Conservation (phyloP, 2,329 filamentous ascomycete genomes). For the Fusarium drepaniforme region DNA sequence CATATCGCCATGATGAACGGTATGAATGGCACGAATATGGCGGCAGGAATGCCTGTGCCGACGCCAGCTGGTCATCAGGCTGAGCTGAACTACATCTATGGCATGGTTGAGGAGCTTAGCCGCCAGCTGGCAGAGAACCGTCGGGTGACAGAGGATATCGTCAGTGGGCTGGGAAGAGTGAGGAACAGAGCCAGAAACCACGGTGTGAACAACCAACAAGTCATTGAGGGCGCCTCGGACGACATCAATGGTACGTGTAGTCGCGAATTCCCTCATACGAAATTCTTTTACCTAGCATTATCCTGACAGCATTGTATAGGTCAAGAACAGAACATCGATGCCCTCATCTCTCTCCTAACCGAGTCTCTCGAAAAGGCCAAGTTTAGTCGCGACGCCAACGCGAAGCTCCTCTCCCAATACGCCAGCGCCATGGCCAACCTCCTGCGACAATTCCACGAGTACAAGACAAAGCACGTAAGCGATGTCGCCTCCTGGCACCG, state of each 20-base stretch:
- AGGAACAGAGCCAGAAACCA: conserved; percentile 67
- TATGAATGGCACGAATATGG: conserved; percentile 62
- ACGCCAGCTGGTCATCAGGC: conserved; percentile 77
- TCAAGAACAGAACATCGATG: conserved; percentile 71
- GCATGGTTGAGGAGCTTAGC: conserved; percentile 76
- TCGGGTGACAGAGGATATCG: conserved; percentile 72
- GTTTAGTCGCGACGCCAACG: conserved; percentile 71
- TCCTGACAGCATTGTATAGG: conserved; percentile 51
- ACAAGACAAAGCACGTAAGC: conserved; percentile 72
- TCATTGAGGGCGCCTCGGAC: conserved; percentile 67
- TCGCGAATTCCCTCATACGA: background rate
- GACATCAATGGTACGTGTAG: conserved; percentile 65
- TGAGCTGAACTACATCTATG: conserved; percentile 76
- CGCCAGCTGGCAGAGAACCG: conserved; percentile 72
- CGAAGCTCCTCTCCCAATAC: conserved; percentile 68
- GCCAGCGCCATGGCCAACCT: conserved; percentile 68
- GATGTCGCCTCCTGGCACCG: conserved; percentile 75
- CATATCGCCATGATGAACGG: conserved; percentile 58
- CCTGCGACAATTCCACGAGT: conserved; percentile 74
- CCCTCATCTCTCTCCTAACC: conserved; percentile 70
- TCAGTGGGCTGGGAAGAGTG: conserved; percentile 72
- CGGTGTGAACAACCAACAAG: conserved; percentile 68
- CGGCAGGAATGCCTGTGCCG: conserved; percentile 63
- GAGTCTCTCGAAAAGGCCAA: conserved; percentile 73
- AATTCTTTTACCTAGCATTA: too few species aligned